phyloP scores from a whole-genome alignment of 345 rosid species.

The Citrus medica region DNA sequence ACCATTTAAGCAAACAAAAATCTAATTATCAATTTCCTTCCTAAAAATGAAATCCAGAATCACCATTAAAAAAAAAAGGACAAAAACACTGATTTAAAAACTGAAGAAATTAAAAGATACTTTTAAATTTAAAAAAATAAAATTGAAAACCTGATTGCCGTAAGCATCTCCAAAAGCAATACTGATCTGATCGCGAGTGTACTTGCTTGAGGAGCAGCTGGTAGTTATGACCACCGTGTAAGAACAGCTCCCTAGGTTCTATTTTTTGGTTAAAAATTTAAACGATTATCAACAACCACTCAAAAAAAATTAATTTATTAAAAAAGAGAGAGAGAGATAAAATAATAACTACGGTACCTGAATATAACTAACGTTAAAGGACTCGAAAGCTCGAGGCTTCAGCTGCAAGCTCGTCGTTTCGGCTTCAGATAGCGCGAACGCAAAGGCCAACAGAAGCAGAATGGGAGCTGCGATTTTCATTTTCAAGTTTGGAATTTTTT shows the following conservation, averaged over 20 bases:
- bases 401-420: conserved; percentile 18
- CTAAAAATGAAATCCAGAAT: not conserved
- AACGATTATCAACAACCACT: not conserved
- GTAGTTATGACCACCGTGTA: conserved; percentile 64
- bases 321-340: no score
- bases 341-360: conserved; percentile 30
- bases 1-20: not conserved
- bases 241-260: conserved; percentile 60
- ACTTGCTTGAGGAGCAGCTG: conserved; percentile 73
- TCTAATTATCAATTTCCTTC: not conserved
- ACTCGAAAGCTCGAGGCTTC: conserved; percentile 41
- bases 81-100: not conserved
- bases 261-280: conserved; percentile 1
- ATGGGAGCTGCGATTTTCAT: conserved; percentile 21
- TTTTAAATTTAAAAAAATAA: not conserved
- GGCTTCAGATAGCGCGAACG: conserved; percentile 17
- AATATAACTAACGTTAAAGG: conserved; percentile 60
- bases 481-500: not conserved
- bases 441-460: conserved; percentile 23
- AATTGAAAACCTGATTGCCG: conserved; percentile 72
- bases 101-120: not conserved
- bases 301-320: not conserved
- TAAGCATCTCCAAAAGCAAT: conserved; percentile 88
- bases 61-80: not conserved
- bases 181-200: conserved; percentile 86